Evolutionary conservation across 495 filamentous ascomycete genomes (phyloP), one percentile per base, ranked within the genome.

Genomic region (Glonium stellatum): DNA sequence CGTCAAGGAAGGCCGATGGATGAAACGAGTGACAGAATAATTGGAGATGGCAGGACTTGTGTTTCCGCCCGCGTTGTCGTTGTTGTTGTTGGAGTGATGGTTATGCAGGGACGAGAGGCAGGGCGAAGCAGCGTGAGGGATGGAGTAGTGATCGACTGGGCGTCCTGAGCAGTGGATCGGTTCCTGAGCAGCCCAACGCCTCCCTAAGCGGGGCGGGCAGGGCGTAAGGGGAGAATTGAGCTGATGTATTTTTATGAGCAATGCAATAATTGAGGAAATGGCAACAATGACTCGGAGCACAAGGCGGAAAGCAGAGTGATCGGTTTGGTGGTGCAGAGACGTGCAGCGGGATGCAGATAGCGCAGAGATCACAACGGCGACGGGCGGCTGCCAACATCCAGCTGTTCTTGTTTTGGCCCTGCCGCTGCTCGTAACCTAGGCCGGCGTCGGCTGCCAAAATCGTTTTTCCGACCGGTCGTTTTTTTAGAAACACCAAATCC

Each of bases 11-110:
- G 19, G 37, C 23, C 10, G 48, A 23, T 31, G 39, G 58, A 57
- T 66, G 55, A 59, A 66, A 66, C 59, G 63, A 66, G 51, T 62
- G 63, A 66, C 63, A 59, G 63, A 55, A 66, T 59, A 62, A 44
- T 18, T 44, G 39, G 39, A 2, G 39, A 4, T 13, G 2, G 4
- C 13, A 44, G 13, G 39, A 18, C 4, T 13, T 11, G 2, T 11
- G 39, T 44, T 44, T 44, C 39, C 13, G 13, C 39, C 39, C 3
- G 1, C 4, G 39, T 18, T 13, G 39, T 44, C 39, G 13, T 18
- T 4, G 39, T 18, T 13, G 39, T 44, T 44, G 39, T 44, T 44
- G 18, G 56, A 50, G 49, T 22, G 50, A 60, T 23, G 59, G 44
- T 23, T 50, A 42, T 53, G 46, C 31, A 51, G 54, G 58, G 54